Evolutionary conservation across 495 filamentous ascomycete species (phyloP), one percentile per base, ranked within the genome.

Genomic region (Tuber magnatum): DNA sequence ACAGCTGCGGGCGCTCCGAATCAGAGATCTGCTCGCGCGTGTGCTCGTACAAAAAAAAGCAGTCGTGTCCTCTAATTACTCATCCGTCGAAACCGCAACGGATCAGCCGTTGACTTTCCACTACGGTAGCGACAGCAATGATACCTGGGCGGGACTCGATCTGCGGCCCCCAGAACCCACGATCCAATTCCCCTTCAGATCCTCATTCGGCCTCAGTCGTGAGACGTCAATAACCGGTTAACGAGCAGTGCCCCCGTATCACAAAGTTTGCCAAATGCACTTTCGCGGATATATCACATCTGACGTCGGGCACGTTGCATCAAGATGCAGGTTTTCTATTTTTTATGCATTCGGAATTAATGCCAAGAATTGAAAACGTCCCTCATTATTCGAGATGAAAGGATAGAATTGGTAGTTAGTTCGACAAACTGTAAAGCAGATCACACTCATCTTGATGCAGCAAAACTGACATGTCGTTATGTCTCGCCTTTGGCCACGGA

Each of bases 381-480:
- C 0, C n/a, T 61, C 51, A 24, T 32, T 56, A n/a, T 28, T 61
- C 51, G n/a, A 28, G 51, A 28, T 56, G 48, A n/a, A 56, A 56
- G 20, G 8, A 48, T 48, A 22, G 46, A 48, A 24, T 4, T 46
- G 18, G 20, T 61, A 14, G 24, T 61, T 61, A n/a, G 28, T 61
- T 28, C 10, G 51, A 61, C 51, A 61, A 12, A n/a, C n/a, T 48
- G 6, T 48, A 3, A 61, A 2, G 51, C 24, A 12, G 51, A 61
- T 61, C 51, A 14, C n/a, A 32, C 51, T 32, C n/a, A 32, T 32
- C 51, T 61, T 61, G 51, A 61, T 61, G 51, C 16, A 61, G n/a
- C n/a, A 28, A 61, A 61, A 61, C 12, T 61, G 51, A 61, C 51
- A 61, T 61, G 51, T 61, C 51, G 51, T 61, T 61, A 61, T 32